Percentiles rank a stretch among this genome's conserved stretches.
These are phyloP conservation scores for Penicillium steckii DNA, from an alignment of 495 filamentous ascomycete genomes.

Conservation along the genomic window DNA sequence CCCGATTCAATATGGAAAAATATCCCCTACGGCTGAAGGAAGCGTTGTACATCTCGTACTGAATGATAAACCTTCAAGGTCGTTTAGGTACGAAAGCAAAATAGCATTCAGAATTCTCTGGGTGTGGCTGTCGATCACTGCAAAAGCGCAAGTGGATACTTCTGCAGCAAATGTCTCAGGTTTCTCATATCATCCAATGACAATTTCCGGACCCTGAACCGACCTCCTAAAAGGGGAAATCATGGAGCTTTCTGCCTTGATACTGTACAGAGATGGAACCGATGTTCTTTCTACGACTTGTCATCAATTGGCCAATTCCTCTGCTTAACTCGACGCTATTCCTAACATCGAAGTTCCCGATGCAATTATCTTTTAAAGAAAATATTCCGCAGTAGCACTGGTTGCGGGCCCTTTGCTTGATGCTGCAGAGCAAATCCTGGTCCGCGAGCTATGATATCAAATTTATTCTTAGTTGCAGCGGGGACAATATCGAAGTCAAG, in stretches of 20 bases:
- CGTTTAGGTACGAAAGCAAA: background rate
- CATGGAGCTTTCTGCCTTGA: background rate
- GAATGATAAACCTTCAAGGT: too few relatives aligned
- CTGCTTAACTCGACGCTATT: constrained; percentile 8
- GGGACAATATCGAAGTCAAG: constrained; percentile 5
- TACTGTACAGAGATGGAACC: too few relatives aligned
- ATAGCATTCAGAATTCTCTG: background rate
- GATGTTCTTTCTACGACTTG: background rate
- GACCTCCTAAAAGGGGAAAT: background rate
- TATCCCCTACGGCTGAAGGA: too few relatives aligned
- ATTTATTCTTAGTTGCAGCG: background rate
- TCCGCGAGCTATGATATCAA: constrained; percentile 9
- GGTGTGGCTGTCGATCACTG: constrained; percentile 18
- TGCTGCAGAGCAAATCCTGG: background rate
- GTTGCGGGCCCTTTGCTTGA: background rate
- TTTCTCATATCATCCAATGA: constrained; percentile 6
- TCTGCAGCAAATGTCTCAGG: constrained; percentile 14
- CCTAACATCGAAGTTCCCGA: constrained; percentile 4
- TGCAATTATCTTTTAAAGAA: background rate
- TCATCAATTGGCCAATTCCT: background rate
- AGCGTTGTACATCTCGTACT: too few relatives aligned
- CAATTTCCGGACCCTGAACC: constrained; percentile 1
- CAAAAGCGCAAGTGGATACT: constrained; percentile 3
- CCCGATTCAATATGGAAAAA: background rate
- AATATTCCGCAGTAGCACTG: too few relatives aligned